phyloP scores from a whole-genome alignment of 1,284 basidiomycete species.

The Irpex lacteus region DNA sequence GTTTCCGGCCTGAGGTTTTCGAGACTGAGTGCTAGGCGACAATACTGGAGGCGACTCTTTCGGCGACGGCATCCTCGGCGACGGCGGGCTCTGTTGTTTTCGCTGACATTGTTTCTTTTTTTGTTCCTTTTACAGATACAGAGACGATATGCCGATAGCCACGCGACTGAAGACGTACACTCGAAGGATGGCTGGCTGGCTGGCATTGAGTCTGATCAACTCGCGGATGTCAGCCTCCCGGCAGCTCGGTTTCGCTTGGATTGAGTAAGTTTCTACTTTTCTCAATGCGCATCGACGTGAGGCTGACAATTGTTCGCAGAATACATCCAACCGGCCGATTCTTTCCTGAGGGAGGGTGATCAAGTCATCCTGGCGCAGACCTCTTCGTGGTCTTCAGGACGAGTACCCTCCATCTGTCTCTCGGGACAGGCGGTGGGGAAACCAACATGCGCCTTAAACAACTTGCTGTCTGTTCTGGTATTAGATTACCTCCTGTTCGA shows the following conservation, averaged over 20 bases:
- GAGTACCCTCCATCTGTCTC: slow-evolving; percentile 5
- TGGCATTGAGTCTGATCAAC: slow-evolving; percentile 2
- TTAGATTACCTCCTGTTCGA: too few relatives aligned
- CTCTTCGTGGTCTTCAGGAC: slow-evolving; percentile 9
- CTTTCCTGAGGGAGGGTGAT: slow-evolving; percentile 5
- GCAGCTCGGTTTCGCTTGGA: background rate
- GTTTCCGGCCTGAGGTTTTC: slow-evolving; percentile 1
- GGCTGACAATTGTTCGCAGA: background rate
- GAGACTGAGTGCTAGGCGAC: background rate
- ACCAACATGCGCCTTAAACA: slow-evolving; percentile 9
- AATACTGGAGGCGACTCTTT: background rate
- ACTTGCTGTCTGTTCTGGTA: too few relatives aligned
- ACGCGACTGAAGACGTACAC: slow-evolving; percentile 1
- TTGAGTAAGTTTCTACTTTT: background rate
- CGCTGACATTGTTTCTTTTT: background rate
- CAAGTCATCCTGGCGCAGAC: slow-evolving; percentile 6
- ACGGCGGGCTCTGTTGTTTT: background rate
- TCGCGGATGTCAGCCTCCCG: background rate
- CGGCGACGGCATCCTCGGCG: background rate
- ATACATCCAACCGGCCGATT: background rate
- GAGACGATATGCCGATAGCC: background rate
- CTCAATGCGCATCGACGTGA: background rate
- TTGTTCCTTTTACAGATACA: background rate
- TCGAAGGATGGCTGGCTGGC: background rate
- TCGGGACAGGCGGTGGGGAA: slow-evolving; percentile 1